Percentiles rank a stretch among this genome's conserved stretches.
These are phyloP conservation scores for Plasmodium berghei DNA, from an alignment of 169 alveolate species.

Conservation along the genomic window DNA sequence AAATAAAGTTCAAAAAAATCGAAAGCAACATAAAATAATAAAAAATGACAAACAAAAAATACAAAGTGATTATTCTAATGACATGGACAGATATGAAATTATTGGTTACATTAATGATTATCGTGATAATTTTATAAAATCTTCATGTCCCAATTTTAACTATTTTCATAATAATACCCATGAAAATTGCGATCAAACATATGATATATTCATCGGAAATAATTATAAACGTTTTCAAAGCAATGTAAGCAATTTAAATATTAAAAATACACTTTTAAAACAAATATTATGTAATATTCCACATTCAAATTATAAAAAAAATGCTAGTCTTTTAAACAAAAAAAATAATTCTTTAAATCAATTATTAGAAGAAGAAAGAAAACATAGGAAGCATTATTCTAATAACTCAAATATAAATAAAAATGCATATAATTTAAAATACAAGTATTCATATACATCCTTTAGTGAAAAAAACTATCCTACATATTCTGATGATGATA, in stretches of 20 bases:
- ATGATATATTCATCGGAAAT: not conserved
- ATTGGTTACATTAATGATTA: not conserved
- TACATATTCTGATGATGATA: not conserved
- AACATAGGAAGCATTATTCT: conserved; percentile 1
- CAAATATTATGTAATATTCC: conserved; percentile 1
- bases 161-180: not conserved
- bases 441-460: conserved; percentile 14
- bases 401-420: conserved; percentile 1
- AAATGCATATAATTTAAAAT: not conserved
- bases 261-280: conserved; percentile 14
- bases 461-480: conserved; percentile 21
- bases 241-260: conserved; percentile 10
- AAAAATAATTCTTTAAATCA: conserved; percentile 9
- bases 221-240: not conserved
- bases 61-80: too few species aligned
- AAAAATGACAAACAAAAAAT: not conserved
- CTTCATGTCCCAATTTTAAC: not conserved
- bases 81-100: not conserved
- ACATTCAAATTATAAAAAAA: conserved; percentile 4
- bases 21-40: not conserved
- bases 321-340: not conserved
- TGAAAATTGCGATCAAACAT: not conserved
- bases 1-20: too few species aligned
- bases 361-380: not conserved
- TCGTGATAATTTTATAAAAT: too few species aligned